Base-by-base conservation (phyloP, 225 moss, liverwort and hornwort species). In the Marchantia paleacea region DNA sequence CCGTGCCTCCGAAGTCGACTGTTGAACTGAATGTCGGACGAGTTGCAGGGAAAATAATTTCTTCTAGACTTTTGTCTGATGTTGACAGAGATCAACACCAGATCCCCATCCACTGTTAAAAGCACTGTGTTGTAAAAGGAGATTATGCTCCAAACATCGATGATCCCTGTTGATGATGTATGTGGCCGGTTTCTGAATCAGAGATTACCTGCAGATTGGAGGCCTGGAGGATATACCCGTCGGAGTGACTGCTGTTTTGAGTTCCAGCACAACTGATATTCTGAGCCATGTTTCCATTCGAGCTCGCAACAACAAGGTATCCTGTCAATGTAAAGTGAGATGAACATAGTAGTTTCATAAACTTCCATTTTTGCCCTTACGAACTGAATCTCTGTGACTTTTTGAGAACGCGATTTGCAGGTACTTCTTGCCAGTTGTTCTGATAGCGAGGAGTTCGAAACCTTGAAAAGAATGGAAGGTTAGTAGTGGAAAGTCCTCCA, bases 161-260 rank as follows among this genome's bases (percentile, higher is more conserved):
- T 39, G 39, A 39, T 39, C 39, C 39, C 39, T 39, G 39, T 66
- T 20, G 28, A 29, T 29, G 2, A 47, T 47, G 69, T 69, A n/a
- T 30, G 29, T 30, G 0, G 28, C 68, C 70, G 57, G 22, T 26
- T 7, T 67, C 14, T 69, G 3, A 69, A 29, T 12, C 57, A 57
- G 19, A n/a, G 14, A 52, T 30, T 77, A 13, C 55, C 8, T 83
- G 0, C 48, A 84, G 84, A 74, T 84, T 47, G 84, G 80, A 15
- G 84, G 84, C 74, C 72, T 76, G 73, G 84, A 84, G 80, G 84
- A 84, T 60, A 84, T 84, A 79, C 80, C 84, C 13, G 75, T 51
- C 22, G 84, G 84, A 64, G 84, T 75, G n/a, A 72, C 61, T 69
- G 84, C 79, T 14, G 84, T 80, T 65, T 66, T 84, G 12, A 84